These are phyloP conservation scores for Hylodesmum podocarpum DNA, from an alignment of 306 rosid genomes.

Conservation along the genomic window DNA sequence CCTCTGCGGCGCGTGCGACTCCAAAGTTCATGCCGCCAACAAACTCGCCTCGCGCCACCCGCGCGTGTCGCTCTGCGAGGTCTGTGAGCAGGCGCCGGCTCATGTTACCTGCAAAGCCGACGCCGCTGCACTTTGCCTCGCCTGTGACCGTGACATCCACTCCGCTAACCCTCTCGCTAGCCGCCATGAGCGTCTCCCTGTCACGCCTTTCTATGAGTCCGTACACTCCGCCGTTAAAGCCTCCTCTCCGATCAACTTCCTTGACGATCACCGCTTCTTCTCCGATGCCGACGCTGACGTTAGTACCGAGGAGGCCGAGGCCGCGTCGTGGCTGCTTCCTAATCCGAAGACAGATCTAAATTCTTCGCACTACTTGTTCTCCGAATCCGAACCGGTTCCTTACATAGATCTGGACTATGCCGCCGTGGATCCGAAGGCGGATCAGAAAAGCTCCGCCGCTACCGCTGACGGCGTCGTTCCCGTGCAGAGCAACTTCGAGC, in stretches of 20 bases:
- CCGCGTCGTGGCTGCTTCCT: constrained; percentile 90
- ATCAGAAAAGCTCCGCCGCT: constrained; percentile 64
- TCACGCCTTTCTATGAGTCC: constrained; percentile 57
- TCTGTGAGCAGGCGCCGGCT: constrained; percentile 91
- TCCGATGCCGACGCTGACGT: constrained; percentile 61
- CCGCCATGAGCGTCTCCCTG: constrained; percentile 78
- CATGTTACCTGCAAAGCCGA: constrained; percentile 96
- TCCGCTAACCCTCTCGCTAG: constrained; percentile 91
- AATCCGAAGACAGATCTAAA: constrained; percentile 65
- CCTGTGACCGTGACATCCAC: constrained; percentile 94
- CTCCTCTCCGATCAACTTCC: constrained; percentile 37
- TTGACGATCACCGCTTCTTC: constrained; percentile 55
- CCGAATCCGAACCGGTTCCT: constrained; percentile 69
- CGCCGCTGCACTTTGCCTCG: constrained; percentile 81
- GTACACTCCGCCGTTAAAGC: constrained; percentile 39
- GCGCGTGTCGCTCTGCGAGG: constrained; percentile 84
- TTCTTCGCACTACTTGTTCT: constrained; percentile 49
- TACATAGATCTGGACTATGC: constrained; percentile 77
- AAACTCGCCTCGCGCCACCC: constrained; percentile 95
- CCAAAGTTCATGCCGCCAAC: constrained; percentile 85
- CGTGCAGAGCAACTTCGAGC: constrained; percentile 57
- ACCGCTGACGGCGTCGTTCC: constrained; percentile 82
- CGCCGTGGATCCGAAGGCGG: constrained; percentile 51
- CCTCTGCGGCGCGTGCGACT: constrained; percentile 72
- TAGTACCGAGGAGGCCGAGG: constrained; percentile 86